Base-by-base conservation (phyloP, 257 asterid species). In the Scutellaria minor region DNA sequence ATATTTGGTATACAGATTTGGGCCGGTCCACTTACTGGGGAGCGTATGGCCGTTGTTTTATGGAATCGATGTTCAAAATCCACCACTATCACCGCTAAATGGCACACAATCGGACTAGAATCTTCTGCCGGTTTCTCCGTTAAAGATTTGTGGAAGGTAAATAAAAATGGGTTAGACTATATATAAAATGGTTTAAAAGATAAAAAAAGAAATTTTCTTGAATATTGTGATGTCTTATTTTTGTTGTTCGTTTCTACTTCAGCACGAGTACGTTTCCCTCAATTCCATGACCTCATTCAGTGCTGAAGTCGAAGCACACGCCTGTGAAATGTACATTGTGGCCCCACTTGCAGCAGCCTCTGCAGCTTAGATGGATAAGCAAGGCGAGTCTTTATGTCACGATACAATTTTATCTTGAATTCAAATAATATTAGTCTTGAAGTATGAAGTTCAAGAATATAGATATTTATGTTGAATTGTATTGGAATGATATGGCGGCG, bases 131-230 rank as follows among this genome's bases (percentile, higher is more conserved):
- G 78, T 39, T 88, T 79, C 75, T 88, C 95, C 31, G 35, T 88
- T 50, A 86, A 81, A 81, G 90, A 88, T 68, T 70, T 88, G 75
- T 88, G 95, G 95, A 84, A 81, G 85, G 95, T 86, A 60, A 77
- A 31, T 31, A 18, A 18, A 18, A 18, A 18, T 18, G 18, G 37
- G 37, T 4, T 31, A 1, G 37, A 31, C 4, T 31, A 31, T 2
- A 31, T 18, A 27, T 2, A 31, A 31, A 31, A 31, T 31, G 37
- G 37, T 31, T 31, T 4, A 2, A 31, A 31, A 31, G 37, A 31
- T 31, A 31, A 31, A 31, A 31, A 2, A 31, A 31, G 0, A 31
- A 31, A 31, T 2, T 24, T 24, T 31, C 37, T 3, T 31, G 37
- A 2, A 31, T 31, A 46, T 31, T 7, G 66, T 60, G 35, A 13